Evolutionary conservation across 164 flowering plant species (phyloP), one percentile per base, ranked within the genome.

Genomic region (Liriodendron chinense): DNA sequence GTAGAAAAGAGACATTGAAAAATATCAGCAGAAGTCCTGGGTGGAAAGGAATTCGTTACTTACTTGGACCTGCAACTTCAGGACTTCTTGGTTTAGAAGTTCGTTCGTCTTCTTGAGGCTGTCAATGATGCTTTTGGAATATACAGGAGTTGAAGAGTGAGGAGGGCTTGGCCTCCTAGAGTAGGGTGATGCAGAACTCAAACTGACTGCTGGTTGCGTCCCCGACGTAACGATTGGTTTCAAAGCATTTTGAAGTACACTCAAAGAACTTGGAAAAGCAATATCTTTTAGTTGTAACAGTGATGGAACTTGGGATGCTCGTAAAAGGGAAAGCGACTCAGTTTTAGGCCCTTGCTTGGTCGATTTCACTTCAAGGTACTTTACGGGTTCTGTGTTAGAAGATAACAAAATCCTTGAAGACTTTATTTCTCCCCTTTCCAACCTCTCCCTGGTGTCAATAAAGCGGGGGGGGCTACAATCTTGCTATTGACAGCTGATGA

Each of bases 101-200:
- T 91, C 97, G 82, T 92, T 94, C 20, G 91, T 81, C 83, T 86
- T 92, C 85, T 77, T 89, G 9, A 94, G 89, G 71, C 83, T 87
- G 59, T 94, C 98, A 78, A 91, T 80, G 43, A 87, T 82, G 76
- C 91, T 84, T 80, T 86, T 89, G 2, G 98, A 89, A 75, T 83
- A 85, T 9, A 78, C 85, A 68, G 94, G 91, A 71, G 86, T 77
- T 25, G 76, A 79, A 65, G 89, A 83, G 34, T 89, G 88, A 74
- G 96, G 91, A 71, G 98, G 94, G 81, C 96, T 91, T 43, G 91
- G 90, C 79, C 81, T 86, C 75, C 98, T 85, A 24, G 92, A 72
- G 80, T 87, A 91, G n/a, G 96, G 98, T 47, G 98, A 90, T 64
- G 80, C 68, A 68, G 92, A 80, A 76, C 91, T 85, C 23, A 93